phyloP scores from a whole-genome alignment of 2,329 filamentous ascomycete genomes.

The Dothideomycetes sp. region DNA sequence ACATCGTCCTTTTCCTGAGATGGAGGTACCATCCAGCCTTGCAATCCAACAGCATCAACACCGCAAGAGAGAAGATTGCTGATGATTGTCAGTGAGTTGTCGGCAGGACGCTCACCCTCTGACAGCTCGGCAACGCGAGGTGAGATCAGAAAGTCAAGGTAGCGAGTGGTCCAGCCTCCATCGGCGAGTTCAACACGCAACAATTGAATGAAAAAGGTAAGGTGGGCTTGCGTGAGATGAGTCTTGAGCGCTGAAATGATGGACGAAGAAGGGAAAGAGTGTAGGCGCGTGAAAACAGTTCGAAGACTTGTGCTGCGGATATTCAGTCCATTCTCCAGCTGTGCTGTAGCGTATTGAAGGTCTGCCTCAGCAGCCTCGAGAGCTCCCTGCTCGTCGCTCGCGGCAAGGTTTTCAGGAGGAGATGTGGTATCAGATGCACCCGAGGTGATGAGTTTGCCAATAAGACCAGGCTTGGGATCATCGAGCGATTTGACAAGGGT shows the following conservation, averaged over 20 bases:
- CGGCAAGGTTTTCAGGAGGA: not conserved
- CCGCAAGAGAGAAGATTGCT: constrained; percentile 61
- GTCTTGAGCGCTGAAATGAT: constrained; percentile 55
- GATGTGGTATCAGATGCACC: constrained; percentile 3
- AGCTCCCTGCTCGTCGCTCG: constrained; percentile 32
- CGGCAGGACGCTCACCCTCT: constrained; percentile 41
- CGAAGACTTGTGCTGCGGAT: constrained; percentile 54
- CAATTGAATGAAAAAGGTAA: constrained; percentile 60
- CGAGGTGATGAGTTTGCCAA: constrained; percentile 7
- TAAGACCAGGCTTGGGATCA: constrained; percentile 21
- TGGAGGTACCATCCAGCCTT: constrained; percentile 59
- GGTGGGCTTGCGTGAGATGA: constrained; percentile 54
- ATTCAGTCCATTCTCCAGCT: constrained; percentile 53
- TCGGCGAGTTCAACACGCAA: constrained; percentile 62
- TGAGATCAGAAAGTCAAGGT: constrained; percentile 44
- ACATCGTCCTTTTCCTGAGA: constrained; percentile 50
- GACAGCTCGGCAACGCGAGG: constrained; percentile 41
- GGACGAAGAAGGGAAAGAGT: constrained; percentile 48
- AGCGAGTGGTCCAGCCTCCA: constrained; percentile 65
- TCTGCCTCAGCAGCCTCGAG: constrained; percentile 34
- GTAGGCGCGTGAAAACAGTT: constrained; percentile 58
- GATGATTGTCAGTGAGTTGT: constrained; percentile 60
- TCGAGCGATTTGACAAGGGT: constrained; percentile 60
- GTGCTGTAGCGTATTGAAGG: constrained; percentile 56
- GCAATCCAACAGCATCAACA: constrained; percentile 63